These are phyloP conservation scores for Pterocarpus santalinus DNA, from an alignment of 306 rosid genomes.

Conservation along the genomic window DNA sequence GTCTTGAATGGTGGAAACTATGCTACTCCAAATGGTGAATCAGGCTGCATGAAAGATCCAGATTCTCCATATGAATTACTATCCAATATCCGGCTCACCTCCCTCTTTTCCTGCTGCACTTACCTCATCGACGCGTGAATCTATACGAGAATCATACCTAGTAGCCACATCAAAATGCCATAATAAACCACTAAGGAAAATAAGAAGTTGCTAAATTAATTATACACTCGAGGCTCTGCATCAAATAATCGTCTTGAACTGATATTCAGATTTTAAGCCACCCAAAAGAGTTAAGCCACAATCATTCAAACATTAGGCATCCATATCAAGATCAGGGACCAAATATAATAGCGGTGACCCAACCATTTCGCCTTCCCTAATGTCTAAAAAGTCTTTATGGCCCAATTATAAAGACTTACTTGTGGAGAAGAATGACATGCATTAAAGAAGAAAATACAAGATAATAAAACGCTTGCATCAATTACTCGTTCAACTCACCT, in stretches of 20 bases:
- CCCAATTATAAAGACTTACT: neutral
- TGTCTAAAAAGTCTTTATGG: neutral
- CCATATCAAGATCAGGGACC: slow-evolving; percentile 11
- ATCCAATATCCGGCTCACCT: neutral
- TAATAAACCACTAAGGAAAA: neutral
- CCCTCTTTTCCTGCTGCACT: neutral
- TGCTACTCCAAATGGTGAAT: no score
- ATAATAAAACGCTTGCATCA: slow-evolving; percentile 35
- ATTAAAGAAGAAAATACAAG: slow-evolving; percentile 6
- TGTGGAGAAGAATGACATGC: neutral
- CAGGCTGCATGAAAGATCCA: neutral
- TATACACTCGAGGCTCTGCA: neutral
- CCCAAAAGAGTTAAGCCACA: neutral
- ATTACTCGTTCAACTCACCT: slow-evolving; percentile 48
- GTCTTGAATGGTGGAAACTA: no score
- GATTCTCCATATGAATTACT: neutral
- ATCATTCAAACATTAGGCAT: neutral
- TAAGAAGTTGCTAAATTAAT: neutral
- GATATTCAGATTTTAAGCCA: slow-evolving; percentile 9
- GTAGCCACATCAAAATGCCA: neutral
- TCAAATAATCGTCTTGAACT: neutral
- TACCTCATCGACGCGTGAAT: neutral
- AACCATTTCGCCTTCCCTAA: neutral
- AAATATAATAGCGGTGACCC: neutral
- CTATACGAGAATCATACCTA: neutral